Evolutionary conservation across 805 yeast species (phyloP).

Genomic region (Candida easanensis): DNA sequence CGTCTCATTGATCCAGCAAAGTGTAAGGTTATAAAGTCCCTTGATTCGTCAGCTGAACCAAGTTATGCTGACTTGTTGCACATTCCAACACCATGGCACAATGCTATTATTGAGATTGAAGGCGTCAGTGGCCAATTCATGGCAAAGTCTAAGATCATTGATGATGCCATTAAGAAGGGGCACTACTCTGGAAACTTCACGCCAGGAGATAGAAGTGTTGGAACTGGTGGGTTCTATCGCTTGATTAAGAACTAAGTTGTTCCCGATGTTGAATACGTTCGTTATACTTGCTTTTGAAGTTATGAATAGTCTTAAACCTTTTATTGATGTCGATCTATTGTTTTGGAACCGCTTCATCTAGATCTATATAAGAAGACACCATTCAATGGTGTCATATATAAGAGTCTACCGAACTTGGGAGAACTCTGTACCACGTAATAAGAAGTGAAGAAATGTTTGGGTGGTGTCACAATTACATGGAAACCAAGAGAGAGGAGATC

Average conservation of each 20-base stretch:
- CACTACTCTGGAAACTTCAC: slow-evolving; percentile 34
- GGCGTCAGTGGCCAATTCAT: slow-evolving; percentile 32
- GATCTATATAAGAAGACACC: no score
- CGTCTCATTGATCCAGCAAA: slow-evolving; percentile 41
- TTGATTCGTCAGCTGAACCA: slow-evolving; percentile 39
- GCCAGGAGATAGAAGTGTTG: slow-evolving; percentile 19
- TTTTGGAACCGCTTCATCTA: no score
- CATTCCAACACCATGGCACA: slow-evolving; percentile 69
- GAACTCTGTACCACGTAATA: no score
- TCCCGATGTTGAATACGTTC: no score
- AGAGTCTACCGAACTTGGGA: no score
- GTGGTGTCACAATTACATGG: no score
- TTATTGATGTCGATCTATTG: no score
- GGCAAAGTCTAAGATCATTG: slow-evolving; percentile 35
- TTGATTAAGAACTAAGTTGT: no score
- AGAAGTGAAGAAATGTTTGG: no score
- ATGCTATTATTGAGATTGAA: slow-evolving; percentile 44
- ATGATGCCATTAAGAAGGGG: slow-evolving; percentile 37
- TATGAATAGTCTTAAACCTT: no score
- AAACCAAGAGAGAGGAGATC: slow-evolving; percentile 1
- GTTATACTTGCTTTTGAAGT: no score
- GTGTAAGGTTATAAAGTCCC: slow-evolving; percentile 44
- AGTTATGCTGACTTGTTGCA: slow-evolving; percentile 50
- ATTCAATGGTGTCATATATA: no score
- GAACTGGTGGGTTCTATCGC: slow-evolving; percentile 5